phyloP scores from a whole-genome alignment of 139 green algal genomes.

The Chlorella sorokiniana region DNA sequence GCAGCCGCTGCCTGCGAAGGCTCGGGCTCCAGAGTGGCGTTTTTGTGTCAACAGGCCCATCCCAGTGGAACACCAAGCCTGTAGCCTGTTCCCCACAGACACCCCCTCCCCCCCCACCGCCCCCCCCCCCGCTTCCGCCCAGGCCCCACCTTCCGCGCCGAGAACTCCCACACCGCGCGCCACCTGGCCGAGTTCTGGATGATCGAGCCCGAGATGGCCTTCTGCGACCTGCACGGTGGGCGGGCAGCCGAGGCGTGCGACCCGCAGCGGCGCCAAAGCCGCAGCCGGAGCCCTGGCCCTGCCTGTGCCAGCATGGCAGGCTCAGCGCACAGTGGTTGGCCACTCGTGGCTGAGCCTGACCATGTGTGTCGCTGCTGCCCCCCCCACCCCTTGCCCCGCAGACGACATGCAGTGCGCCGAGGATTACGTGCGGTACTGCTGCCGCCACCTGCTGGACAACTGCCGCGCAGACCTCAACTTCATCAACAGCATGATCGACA shows the following conservation, averaged over 20 bases:
- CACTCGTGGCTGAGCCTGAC: too few species aligned
- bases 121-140: not conserved
- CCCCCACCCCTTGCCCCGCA: slow-evolving; percentile 2
- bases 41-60: too few species aligned
- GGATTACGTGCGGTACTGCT: slow-evolving; percentile 85
- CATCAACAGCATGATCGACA: slow-evolving; percentile 89
- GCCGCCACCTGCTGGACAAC: slow-evolving; percentile 72
- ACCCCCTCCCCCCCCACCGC: too few species aligned
- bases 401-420: slow-evolving; percentile 91
- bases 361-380: not conserved
- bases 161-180: slow-evolving; percentile 91
- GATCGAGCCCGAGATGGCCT: slow-evolving; percentile 98
- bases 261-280: too few species aligned
- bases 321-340: too few species aligned
- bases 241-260: too few species aligned
- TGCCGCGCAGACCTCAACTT: slow-evolving; percentile 84
- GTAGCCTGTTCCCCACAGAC: too few species aligned
- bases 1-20: too few species aligned
- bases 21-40: too few species aligned
- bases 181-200: slow-evolving; percentile 99
- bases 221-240: slow-evolving; percentile 81
- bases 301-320: too few species aligned
- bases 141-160: slow-evolving; percentile 91
- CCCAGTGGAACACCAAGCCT: too few species aligned
- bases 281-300: too few species aligned